Evolutionary conservation across 2,329 filamentous ascomycete species (phyloP), one percentile per base, ranked within the genome.

Genomic region (Cladosporium sphaerospermum): DNA sequence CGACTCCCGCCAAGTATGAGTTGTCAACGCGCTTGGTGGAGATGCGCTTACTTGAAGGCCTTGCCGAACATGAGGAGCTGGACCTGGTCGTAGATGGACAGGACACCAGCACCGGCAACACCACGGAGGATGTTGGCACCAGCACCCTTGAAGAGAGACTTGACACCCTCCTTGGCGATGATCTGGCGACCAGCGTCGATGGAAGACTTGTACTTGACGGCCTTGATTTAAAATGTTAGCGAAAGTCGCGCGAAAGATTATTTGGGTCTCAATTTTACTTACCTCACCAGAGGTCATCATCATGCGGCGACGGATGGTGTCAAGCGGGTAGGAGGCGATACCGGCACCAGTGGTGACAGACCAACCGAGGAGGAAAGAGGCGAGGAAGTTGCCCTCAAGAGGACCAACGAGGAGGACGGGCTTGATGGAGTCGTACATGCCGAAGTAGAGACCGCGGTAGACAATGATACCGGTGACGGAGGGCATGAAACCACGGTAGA

Each of bases 371-470:
- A 83, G 73, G 90, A 99, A 99, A 67, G 93, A 99, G 76, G 93
- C 93, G 72, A 99, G 81, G 91, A 99, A 99, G 89, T 92, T 96
- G 81, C 91, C 91, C 80, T 90, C 84, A 69, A 99, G 89, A 76
- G 74, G 61, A 75, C 93, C 93, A 75, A 87, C 84, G 65, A 99
- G 89, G 78, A 97, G 77, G 73, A 97, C 89, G 69, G 93, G 93
- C 90, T 99, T 99, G 84, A 99, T 86, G 69, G 93, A 99, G 82
- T 99, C 93, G 90, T 99, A 99, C 88, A 99, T 88, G 76, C 93
- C 93, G 88, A 99, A 99, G 91, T 99, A 99, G 71, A 99, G 90
- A 96, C 93, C 93, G 89, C 93, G 93, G 89, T 99, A 99, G 81
- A 99, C 93, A 71, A 99, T 78, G 78, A 99, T 99, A 87, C 93